These are phyloP conservation scores for Heracleum sosnowskyi DNA, from an alignment of 129 eudicot species.

Conservation along the genomic window DNA sequence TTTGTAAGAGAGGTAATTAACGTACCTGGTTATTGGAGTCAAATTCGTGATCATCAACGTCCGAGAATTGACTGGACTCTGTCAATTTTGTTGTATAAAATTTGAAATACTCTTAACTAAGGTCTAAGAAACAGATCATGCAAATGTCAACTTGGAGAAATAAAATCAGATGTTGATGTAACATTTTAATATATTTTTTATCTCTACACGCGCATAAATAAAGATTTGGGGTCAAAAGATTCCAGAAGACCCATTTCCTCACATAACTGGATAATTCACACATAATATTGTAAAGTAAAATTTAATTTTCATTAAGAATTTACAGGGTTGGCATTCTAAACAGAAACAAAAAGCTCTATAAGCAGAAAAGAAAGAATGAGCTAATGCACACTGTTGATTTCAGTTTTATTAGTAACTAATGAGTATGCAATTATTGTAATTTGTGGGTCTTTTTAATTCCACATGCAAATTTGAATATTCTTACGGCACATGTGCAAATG, in stretches of 20 bases:
- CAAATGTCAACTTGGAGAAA: not conserved
- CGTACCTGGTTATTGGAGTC: not conserved
- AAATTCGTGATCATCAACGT: not conserved
- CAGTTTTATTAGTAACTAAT: no score
- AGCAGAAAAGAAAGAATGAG: no score
- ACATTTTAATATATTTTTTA: not conserved
- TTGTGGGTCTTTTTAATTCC: no score
- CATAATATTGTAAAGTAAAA: no score
- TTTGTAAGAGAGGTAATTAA: no score
- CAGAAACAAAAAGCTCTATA: no score
- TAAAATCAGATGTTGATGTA: not conserved
- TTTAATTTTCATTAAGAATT: no score
- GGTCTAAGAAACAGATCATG: not conserved
- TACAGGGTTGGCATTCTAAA: no score
- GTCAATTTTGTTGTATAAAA: not conserved
- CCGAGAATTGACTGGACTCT: not conserved
- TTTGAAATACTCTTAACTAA: not conserved
- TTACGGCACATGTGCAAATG: not conserved
- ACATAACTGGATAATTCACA: no score
- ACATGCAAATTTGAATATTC: not conserved
- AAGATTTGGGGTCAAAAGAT: not conserved
- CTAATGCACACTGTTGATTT: no score
- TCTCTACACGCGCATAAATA: not conserved
- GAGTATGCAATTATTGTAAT: no score
- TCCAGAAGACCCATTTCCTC: not conserved